Base-by-base conservation (phyloP, 768 basidiomycete species). In the Mycena epipterygia region DNA sequence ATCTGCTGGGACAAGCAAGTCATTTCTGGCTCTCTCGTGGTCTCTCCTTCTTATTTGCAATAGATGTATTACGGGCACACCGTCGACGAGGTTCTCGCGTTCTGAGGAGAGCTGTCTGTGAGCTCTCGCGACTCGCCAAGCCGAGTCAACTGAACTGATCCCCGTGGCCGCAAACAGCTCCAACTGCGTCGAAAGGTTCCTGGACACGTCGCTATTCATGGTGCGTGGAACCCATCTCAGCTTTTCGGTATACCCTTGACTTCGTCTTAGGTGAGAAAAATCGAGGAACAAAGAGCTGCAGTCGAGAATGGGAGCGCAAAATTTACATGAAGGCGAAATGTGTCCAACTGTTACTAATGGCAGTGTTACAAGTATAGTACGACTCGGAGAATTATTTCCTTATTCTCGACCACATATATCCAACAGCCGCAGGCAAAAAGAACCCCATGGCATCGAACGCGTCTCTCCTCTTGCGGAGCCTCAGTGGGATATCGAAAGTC, bases 1-100 rank as follows among this genome's bases (percentile, higher is more conserved):
- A 90, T 91, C 82, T 96, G 95, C 80, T 97, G 95, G 95, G 93
- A 96, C 85, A 95, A 97, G 95, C 96, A 76, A 79, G 89, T 85
- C 58, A n/a, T 64, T 23, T 37, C 19, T 32, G 25, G 14, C n/a
- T 51, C 52, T 68, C 59, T 52, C 52, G 42, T 30, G n/a, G 32
- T 61, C 46, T 32, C 21, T 41, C 70, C 23, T 19, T 56, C 52
- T 32, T 55, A 65, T 42, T 53, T 68, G 49, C 35, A 64, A 32
- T 72, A 96, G 95, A 79, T 97, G 96, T 78, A 86, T 97, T 60
- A 92, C 93, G 0, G 88, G 94, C 52, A 89, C 89, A 21, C 93
- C 94, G 16, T 92, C 92, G 12, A 92, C 89, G 16, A 84, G 89
- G 32, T 96, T 97, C 80, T 92, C 94, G 25, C 85, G 91, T 56